phyloP scores from a whole-genome alignment of 2,329 filamentous ascomycete genomes.

The Sporothrix curviconia region DNA sequence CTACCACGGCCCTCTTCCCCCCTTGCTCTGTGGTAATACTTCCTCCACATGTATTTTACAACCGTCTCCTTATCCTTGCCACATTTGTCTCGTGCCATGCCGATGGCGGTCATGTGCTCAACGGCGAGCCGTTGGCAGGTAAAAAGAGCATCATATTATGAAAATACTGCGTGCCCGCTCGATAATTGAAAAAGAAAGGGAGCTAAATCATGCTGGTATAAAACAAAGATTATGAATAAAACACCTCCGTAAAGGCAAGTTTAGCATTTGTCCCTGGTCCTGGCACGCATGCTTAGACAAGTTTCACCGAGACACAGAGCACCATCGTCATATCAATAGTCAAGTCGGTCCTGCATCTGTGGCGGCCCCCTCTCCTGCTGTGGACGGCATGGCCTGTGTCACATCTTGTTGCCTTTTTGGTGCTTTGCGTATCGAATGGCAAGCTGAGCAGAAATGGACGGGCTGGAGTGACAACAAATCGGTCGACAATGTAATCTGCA shows the following conservation, averaged over 20 bases:
- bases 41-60: neutral
- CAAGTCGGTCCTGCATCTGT: neutral
- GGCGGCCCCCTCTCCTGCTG: neutral
- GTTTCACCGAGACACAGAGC: no score
- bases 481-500: no score
- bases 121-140: neutral
- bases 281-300: no score
- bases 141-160: neutral
- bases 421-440: neutral
- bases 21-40: no score
- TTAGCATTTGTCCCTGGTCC: no score
- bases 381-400: neutral
- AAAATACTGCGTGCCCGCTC: no score
- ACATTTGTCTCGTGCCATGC: neutral
- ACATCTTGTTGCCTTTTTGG: constrained; percentile 1
- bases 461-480: no score
- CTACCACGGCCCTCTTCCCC: neutral
- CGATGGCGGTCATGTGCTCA: neutral
- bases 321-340: neutral
- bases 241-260: no score
- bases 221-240: no score
- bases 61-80: neutral
- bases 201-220: no score
- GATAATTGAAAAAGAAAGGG: neutral
- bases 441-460: neutral